Evolutionary conservation across 495 filamentous ascomycete genomes (phyloP).

Genomic region (Penicillium cinerascens): DNA sequence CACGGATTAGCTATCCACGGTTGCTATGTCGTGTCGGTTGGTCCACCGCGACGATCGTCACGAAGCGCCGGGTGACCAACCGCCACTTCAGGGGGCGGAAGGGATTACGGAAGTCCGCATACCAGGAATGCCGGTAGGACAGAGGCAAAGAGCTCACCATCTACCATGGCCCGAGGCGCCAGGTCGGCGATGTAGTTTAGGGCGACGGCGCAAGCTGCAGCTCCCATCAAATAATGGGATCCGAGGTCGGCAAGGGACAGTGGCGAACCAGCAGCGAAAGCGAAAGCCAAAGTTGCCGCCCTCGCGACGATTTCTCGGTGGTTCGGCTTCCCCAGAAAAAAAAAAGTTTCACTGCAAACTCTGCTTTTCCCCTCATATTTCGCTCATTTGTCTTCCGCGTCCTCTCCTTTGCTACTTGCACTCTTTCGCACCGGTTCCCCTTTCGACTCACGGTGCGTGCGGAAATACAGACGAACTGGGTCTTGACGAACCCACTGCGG

Average conservation of each 20-base stretch:
- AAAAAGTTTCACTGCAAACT: background rate
- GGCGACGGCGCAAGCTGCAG: conserved; percentile 6
- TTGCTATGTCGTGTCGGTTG: background rate
- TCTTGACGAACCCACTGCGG: conserved; percentile 2
- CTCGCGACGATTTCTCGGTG: background rate
- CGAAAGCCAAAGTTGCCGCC: background rate
- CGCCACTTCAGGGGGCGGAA: conserved; percentile 12
- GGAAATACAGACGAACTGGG: conserved; percentile 2
- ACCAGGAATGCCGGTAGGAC: conserved; percentile 8
- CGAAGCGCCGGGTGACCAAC: conserved; percentile 5
- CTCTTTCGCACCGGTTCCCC: too few relatives aligned
- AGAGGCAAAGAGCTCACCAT: conserved; percentile 17
- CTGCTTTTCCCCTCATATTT: background rate
- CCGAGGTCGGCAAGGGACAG: background rate
- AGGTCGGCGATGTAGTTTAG: conserved; percentile 15
- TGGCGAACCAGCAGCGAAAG: background rate
- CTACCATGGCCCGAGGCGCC: conserved; percentile 12
- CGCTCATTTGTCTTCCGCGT: background rate
- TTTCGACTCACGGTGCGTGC: background rate
- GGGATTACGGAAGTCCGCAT: conserved; percentile 10
- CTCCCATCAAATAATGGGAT: background rate
- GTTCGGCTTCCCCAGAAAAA: background rate
- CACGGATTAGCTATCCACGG: conserved; percentile 3
- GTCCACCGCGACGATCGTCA: conserved; percentile 14
- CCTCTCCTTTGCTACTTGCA: too few relatives aligned